These are phyloP conservation scores for Martiniozyma abietophila DNA, from an alignment of 805 yeast species.

Conservation along the genomic window DNA sequence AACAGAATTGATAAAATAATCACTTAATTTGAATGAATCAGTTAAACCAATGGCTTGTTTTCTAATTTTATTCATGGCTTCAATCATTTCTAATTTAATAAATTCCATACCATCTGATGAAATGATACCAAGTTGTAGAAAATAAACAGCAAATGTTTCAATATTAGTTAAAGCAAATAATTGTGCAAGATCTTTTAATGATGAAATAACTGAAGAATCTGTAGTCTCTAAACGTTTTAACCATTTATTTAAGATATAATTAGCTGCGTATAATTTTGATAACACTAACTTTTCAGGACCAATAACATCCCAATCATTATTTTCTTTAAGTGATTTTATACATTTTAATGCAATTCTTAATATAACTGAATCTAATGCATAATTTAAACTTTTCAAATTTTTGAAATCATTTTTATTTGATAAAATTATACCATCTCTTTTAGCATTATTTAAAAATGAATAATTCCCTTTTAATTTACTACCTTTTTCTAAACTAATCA, in stretches of 20 bases:
- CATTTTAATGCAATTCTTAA: constrained; percentile 30
- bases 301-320: constrained; percentile 36
- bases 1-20: constrained; percentile 72
- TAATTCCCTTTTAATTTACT: constrained; percentile 33
- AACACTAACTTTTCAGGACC: constrained; percentile 37
- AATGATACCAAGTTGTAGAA: constrained; percentile 55
- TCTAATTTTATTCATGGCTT: constrained; percentile 43
- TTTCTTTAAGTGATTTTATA: constrained; percentile 24
- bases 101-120: constrained; percentile 38
- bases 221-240: constrained; percentile 23
- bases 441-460: constrained; percentile 24
- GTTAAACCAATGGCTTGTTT: constrained; percentile 68
- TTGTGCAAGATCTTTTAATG: constrained; percentile 45
- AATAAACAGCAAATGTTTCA: constrained; percentile 63
- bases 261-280: constrained; percentile 43
- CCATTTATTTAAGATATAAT: constrained; percentile 36
- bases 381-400: constrained; percentile 25
- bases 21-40: constrained; percentile 77
- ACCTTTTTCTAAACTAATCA: constrained; percentile 27
- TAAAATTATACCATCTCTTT: constrained; percentile 26
- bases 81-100: constrained; percentile 33
- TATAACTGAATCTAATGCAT: constrained; percentile 33
- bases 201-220: constrained; percentile 31
- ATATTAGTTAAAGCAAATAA: constrained; percentile 58
- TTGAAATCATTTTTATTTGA: constrained; percentile 20